A percentile compares a stretch with the other conserved stretches of the same genome.
Evolutionary conservation across 768 basidiomycete species (phyloP).

Genomic region (Multifurca ochricompacta): DNA sequence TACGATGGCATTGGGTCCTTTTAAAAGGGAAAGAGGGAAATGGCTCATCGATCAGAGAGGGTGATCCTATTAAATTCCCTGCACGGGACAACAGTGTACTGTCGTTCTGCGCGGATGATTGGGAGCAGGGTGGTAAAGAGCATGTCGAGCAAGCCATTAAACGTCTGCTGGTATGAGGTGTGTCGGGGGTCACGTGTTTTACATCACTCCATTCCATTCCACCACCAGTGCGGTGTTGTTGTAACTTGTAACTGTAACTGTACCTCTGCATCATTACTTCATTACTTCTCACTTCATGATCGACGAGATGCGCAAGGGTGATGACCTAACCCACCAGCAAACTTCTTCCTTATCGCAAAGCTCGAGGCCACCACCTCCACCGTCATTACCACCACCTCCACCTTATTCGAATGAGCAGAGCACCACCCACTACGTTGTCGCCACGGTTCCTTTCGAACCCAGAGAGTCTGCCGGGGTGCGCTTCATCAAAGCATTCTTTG

Average conservation of each 20-base stretch:
- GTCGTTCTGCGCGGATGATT: conserved; percentile 53
- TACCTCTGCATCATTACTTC: no score
- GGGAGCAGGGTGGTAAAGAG: conserved; percentile 38
- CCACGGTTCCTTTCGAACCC: background rate
- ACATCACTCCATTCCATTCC: no score
- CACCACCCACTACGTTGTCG: background rate
- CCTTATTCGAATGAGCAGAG: conserved; percentile 8
- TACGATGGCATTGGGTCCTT: conserved; percentile 34
- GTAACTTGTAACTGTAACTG: no score
- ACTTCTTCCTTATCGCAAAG: background rate
- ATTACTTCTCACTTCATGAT: background rate
- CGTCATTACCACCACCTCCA: conserved; percentile 5
- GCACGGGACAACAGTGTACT: conserved; percentile 44
- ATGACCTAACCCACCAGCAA: background rate
- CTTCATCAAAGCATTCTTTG: conserved; percentile 25
- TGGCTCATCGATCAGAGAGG: conserved; percentile 15
- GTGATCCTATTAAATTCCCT: conserved; percentile 24
- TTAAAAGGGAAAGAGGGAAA: conserved; percentile 1
- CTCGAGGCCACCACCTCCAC: background rate
- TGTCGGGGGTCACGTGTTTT: no score
- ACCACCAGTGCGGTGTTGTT: no score
- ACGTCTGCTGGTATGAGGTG: background rate
- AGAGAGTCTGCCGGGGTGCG: conserved; percentile 14
- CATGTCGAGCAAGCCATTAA: conserved; percentile 30
- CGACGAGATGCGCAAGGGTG: background rate